These are phyloP conservation scores for Wallacemonas rigidus DNA, from an alignment of 208 protist genomes.

Conservation along the genomic window DNA sequence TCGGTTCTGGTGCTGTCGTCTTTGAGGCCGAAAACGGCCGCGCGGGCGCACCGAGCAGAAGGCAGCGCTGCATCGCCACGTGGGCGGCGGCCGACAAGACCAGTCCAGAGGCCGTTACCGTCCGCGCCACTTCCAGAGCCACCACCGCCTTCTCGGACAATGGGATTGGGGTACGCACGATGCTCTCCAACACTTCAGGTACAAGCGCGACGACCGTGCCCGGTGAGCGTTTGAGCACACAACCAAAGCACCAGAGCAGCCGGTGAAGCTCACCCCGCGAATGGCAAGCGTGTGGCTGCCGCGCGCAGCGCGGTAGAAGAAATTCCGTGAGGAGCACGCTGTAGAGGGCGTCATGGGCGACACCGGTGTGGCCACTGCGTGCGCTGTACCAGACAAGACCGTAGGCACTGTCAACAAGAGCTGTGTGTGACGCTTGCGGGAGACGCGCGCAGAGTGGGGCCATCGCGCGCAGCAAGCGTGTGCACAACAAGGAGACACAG, in stretches of 20 bases:
- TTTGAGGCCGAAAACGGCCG: not conserved
- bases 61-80: constrained; percentile 10
- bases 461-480: not conserved
- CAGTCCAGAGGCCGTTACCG: not conserved
- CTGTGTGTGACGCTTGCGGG: not conserved
- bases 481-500: no score
- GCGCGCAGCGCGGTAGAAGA: not conserved
- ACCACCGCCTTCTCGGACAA: constrained; percentile 5
- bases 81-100: not conserved
- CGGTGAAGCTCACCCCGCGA: not conserved
- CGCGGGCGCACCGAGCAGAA: not conserved
- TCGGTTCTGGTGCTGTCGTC: not conserved
- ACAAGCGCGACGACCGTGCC: not conserved
- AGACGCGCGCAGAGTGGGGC: not conserved
- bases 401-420: not conserved
- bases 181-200: not conserved
- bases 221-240: not conserved
- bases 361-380: not conserved
- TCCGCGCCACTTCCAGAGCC: not conserved
- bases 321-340: not conserved
- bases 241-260: constrained; percentile 1
- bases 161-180: not conserved
- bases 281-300: not conserved
- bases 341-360: not conserved
- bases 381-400: not conserved